Evolutionary conservation across 768 basidiomycete genomes (phyloP).

Genomic region (Vararia minispora): DNA sequence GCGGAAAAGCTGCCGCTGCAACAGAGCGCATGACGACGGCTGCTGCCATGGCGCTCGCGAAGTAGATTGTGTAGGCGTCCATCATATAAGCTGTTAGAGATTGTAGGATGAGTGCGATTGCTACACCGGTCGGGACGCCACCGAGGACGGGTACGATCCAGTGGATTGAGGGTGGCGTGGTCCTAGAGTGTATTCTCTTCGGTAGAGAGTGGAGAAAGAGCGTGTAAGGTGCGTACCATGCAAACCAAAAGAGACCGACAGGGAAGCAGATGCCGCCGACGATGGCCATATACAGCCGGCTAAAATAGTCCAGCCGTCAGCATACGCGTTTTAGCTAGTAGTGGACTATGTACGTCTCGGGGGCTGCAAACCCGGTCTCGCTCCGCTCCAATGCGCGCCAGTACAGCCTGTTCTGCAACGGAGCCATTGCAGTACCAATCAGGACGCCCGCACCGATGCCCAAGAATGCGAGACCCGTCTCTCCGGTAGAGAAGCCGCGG

Average conservation of each 20-base stretch:
- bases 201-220: conserved; percentile 12
- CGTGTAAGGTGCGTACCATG: too few species aligned
- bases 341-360: conserved; percentile 38
- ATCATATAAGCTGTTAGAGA: conserved; percentile 61
- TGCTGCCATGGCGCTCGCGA: conserved; percentile 57
- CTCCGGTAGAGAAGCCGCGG: conserved; percentile 38
- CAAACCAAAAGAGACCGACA: conserved; percentile 56
- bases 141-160: conserved; percentile 62
- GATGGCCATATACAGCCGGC: conserved; percentile 49
- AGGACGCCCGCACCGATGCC: conserved; percentile 51
- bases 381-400: conserved; percentile 36
- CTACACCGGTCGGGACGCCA: conserved; percentile 54
- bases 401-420: conserved; percentile 45
- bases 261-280: conserved; percentile 42
- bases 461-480: conserved; percentile 51
- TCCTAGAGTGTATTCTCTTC: conserved; percentile 24
- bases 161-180: conserved; percentile 37
- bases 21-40: conserved; percentile 55
- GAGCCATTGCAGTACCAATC: conserved; percentile 38
- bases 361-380: conserved; percentile 38
- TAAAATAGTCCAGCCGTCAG: conserved; percentile 14
- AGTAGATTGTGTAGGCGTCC: conserved; percentile 58
- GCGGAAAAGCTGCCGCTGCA: conserved; percentile 52
- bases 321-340: not conserved
- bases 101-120: conserved; percentile 54